A percentile compares a stretch with the other conserved stretches of the same genome.
phyloP scores from a whole-genome alignment of 2,329 filamentous ascomycete genomes.

The Cyclaneusma minus region DNA sequence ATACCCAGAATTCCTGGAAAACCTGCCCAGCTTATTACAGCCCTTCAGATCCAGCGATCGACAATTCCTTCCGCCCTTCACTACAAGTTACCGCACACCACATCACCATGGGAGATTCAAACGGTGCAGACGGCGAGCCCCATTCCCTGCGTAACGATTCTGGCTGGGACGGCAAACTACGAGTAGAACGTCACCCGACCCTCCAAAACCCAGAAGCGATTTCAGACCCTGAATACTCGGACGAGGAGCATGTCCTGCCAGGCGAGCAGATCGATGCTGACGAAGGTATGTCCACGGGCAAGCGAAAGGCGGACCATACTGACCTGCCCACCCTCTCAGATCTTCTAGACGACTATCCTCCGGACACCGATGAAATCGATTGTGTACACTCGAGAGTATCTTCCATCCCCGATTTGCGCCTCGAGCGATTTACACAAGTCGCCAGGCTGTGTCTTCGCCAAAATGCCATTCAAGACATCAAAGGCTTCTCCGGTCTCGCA shows the following conservation, averaged over 20 bases:
- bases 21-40: too few relatives aligned
- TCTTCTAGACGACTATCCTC: conserved; percentile 43
- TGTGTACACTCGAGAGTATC: conserved; percentile 75
- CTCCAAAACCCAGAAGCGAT: conserved; percentile 68
- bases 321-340: conserved; percentile 26
- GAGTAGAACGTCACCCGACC: conserved; percentile 53
- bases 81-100: too few relatives aligned
- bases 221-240: conserved; percentile 75
- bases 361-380: conserved; percentile 63
- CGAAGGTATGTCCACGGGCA: conserved; percentile 40
- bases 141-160: conserved; percentile 11
- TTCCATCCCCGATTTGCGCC: conserved; percentile 60
- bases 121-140: conserved; percentile 11
- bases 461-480: conserved; percentile 71
- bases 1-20: too few relatives aligned
- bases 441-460: conserved; percentile 78
- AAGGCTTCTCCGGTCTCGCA: conserved; percentile 53
- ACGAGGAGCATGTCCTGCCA: conserved; percentile 49
- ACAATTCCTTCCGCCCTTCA: too few relatives aligned
- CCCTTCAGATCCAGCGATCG: too few relatives aligned
- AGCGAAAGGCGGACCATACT: conserved; percentile 1
- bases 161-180: conserved; percentile 75
- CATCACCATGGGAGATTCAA: conserved; percentile 10
- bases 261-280: conserved; percentile 68
- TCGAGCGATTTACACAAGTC: conserved; percentile 69